Conservation (phyloP, 169 alveolate genomes). For the Babesia microti region DNA sequence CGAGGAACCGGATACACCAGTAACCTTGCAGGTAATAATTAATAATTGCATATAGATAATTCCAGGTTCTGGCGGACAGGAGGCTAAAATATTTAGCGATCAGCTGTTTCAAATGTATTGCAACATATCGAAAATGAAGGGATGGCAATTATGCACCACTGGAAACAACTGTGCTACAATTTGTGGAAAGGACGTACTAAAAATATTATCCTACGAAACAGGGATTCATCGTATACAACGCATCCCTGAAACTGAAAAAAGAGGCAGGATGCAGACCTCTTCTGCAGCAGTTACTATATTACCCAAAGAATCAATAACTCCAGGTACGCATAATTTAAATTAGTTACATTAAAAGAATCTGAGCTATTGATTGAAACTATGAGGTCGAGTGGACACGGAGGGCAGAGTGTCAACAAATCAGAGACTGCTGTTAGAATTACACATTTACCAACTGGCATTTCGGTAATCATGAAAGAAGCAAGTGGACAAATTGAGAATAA, state of each 20-base stretch:
- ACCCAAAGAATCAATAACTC: slow-evolving; percentile 45
- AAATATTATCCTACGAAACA: neutral
- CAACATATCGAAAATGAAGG: slow-evolving; percentile 8
- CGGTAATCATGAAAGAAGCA: slow-evolving; percentile 45
- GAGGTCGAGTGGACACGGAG: slow-evolving; percentile 88
- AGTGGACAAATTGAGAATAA: slow-evolving; percentile 42
- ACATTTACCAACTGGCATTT: slow-evolving; percentile 80
- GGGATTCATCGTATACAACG: slow-evolving; percentile 80
- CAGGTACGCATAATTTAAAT: slow-evolving; percentile 8
- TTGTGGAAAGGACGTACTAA: slow-evolving; percentile 2
- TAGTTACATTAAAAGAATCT: slow-evolving; percentile 55
- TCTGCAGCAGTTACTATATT: slow-evolving; percentile 72
- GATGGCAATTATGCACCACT: neutral
- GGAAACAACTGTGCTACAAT: slow-evolving; percentile 4
- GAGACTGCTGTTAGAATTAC: slow-evolving; percentile 84
- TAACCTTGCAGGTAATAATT: too few relatives aligned
- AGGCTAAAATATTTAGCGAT: slow-evolving; percentile 13
- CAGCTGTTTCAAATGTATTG: slow-evolving; percentile 20
- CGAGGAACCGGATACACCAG: too few relatives aligned
- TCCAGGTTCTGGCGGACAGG: slow-evolving; percentile 27
- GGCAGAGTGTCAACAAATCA: slow-evolving; percentile 84
- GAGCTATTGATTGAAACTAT: slow-evolving; percentile 72
- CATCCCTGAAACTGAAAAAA: slow-evolving; percentile 74
- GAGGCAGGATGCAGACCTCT: slow-evolving; percentile 76
- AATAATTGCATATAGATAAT: slow-evolving; percentile 8